phyloP scores from a whole-genome alignment of 2,329 filamentous ascomycete genomes.

The Ceratocystis eucalypticola region DNA sequence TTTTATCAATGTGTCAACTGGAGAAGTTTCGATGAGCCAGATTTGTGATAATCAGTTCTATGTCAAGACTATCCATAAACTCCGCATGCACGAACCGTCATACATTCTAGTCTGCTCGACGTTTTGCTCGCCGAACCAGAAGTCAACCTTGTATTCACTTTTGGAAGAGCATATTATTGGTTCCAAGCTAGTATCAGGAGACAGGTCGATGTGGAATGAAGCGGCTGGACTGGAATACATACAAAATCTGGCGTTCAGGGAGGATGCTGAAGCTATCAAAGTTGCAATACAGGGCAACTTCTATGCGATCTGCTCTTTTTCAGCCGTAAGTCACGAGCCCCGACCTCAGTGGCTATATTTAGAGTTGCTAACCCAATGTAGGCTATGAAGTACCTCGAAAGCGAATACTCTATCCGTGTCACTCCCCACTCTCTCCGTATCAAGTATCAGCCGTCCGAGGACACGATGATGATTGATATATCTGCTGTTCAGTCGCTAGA shows the following conservation, averaged over 20 bases:
- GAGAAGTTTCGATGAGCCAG: slow-evolving; percentile 73
- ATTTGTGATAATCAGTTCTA: slow-evolving; percentile 92
- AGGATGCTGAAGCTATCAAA: slow-evolving; percentile 70
- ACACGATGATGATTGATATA: slow-evolving; percentile 91
- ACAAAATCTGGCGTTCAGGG: slow-evolving; percentile 60
- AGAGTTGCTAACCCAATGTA: slow-evolving; percentile 28
- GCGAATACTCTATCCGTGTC: slow-evolving; percentile 55
- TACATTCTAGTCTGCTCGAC: slow-evolving; percentile 66
- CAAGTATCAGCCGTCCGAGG: slow-evolving; percentile 74
- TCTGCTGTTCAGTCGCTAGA: slow-evolving; percentile 79
- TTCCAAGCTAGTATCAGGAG: slow-evolving; percentile 42
- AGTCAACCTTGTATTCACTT: slow-evolving; percentile 60
- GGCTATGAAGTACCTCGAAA: slow-evolving; percentile 70
- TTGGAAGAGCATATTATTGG: slow-evolving; percentile 58
- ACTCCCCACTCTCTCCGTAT: slow-evolving; percentile 69
- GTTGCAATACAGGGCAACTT: slow-evolving; percentile 70
- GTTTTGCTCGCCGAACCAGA: slow-evolving; percentile 48
- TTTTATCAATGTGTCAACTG: slow-evolving; percentile 74
- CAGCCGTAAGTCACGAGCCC: slow-evolving; percentile 48
- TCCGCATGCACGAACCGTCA: slow-evolving; percentile 66
- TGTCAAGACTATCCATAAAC: slow-evolving; percentile 73
- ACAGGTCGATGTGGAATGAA: slow-evolving; percentile 77
- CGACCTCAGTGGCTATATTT: not conserved
- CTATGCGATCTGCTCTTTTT: slow-evolving; percentile 72
- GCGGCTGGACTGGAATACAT: slow-evolving; percentile 63